Percentiles rank a stretch among this genome's conserved stretches.
These are phyloP conservation scores for Smallanthus sonchifolius DNA, from an alignment of 129 eudicot species.

Conservation along the genomic window DNA sequence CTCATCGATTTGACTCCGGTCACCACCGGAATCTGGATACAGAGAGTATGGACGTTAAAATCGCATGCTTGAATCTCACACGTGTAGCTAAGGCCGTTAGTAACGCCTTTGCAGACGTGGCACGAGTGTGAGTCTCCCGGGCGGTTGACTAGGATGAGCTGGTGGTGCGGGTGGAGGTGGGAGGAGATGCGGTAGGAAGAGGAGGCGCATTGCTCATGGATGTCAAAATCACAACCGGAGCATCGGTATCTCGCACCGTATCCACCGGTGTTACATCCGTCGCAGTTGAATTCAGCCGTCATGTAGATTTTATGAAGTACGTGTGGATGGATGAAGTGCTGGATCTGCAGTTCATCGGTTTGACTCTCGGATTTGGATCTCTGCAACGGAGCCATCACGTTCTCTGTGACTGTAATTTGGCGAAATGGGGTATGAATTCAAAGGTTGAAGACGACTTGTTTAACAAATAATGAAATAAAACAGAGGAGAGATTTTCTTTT, in stretches of 20 bases:
- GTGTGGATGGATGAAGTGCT: slow-evolving; percentile 25
- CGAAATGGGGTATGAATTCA: neutral
- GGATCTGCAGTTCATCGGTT: slow-evolving; percentile 22
- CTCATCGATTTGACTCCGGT: no score
- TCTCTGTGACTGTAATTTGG: neutral
- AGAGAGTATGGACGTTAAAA: slow-evolving; percentile 22
- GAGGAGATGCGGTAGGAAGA: slow-evolving; percentile 9
- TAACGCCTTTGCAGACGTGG: slow-evolving; percentile 28
- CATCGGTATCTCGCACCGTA: slow-evolving; percentile 21
- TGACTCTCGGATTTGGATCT: neutral
- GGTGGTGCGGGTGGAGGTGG: slow-evolving; percentile 29
- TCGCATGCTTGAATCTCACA: slow-evolving; percentile 20
- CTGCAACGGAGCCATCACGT: slow-evolving; percentile 30
- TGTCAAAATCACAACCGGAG: slow-evolving; percentile 22
- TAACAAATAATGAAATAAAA: neutral
- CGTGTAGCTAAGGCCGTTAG: slow-evolving; percentile 21
- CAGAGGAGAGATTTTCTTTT: neutral
- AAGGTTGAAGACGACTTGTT: no score
- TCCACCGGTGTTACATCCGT: slow-evolving; percentile 32
- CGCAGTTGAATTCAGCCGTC: slow-evolving; percentile 20
- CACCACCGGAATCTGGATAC: slow-evolving; percentile 7
- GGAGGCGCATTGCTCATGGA: slow-evolving; percentile 30
- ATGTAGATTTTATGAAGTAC: slow-evolving; percentile 17
- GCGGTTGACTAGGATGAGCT: slow-evolving; percentile 25
- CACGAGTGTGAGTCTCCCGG: slow-evolving; percentile 18